A percentile compares a stretch with the other conserved stretches of the same genome.
These are phyloP conservation scores for Chytriomyces hyalinus DNA, from an alignment of 192 early-diverging fungal species.

Conservation along the genomic window DNA sequence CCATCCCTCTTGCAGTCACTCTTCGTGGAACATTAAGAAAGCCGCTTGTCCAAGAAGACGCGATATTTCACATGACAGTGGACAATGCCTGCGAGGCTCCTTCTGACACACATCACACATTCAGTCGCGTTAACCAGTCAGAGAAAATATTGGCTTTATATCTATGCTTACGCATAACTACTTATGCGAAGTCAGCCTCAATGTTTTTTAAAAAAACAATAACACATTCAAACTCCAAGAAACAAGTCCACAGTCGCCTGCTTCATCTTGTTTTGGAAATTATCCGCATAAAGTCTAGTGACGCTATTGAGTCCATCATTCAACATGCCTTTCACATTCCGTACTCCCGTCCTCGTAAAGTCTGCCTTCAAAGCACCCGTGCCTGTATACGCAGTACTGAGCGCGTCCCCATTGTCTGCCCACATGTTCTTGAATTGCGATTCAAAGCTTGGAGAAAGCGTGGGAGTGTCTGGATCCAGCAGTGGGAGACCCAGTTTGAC, in stretches of 20 bases:
- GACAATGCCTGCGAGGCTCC: too few species aligned
- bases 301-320: conserved; percentile 83
- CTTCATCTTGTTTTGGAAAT: conserved; percentile 89
- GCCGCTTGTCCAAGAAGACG: too few species aligned
- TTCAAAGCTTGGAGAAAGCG: conserved; percentile 56
- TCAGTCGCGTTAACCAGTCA: too few species aligned
- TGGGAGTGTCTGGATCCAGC: conserved; percentile 4
- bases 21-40: too few species aligned
- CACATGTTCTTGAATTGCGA: conserved; percentile 85
- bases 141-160: too few species aligned
- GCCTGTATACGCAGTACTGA: conserved; percentile 90
- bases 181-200: too few species aligned
- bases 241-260: conserved; percentile 58
- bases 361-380: conserved; percentile 98
- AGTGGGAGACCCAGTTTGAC: not conserved
- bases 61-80: too few species aligned
- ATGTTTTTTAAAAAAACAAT: too few species aligned
- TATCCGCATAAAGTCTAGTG: conserved; percentile 87
- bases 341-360: conserved; percentile 91
- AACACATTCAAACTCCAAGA: not conserved
- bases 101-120: too few species aligned
- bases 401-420: conserved; percentile 97
- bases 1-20: too few species aligned
- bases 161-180: too few species aligned
- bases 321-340: conserved; percentile 80